phyloP scores from a whole-genome alignment of 2,329 filamentous ascomycete genomes.

The Diplodia scrobiculata region DNA sequence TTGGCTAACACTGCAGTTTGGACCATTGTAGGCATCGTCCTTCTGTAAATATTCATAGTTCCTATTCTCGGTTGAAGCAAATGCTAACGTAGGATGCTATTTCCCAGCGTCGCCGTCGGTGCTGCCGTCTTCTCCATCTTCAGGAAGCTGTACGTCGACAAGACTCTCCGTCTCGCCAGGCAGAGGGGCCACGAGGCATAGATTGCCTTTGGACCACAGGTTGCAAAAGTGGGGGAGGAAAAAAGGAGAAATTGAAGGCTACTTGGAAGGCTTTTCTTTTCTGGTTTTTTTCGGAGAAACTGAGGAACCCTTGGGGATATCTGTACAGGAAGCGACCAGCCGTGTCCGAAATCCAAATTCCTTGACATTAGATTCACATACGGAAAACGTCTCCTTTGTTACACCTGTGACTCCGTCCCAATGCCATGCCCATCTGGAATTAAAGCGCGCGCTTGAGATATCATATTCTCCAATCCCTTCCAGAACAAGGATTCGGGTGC shows the following conservation, averaged over 20 bases:
- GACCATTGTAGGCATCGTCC: constrained; percentile 70
- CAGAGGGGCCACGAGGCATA: constrained; percentile 52
- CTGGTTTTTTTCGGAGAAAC: constrained; percentile 25
- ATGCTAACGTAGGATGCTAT: constrained; percentile 28
- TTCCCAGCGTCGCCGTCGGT: constrained; percentile 63
- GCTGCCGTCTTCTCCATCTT: constrained; percentile 79
- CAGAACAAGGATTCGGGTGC: background rate
- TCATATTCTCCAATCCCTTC: background rate
- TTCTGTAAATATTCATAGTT: constrained; percentile 63
- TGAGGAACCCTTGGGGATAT: constrained; percentile 27
- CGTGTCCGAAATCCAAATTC: constrained; percentile 26
- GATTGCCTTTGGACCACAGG: constrained; percentile 2
- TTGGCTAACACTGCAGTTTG: constrained; percentile 32
- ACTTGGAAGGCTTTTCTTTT: constrained; percentile 2
- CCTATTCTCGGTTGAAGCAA: background rate
- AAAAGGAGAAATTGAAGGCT: background rate
- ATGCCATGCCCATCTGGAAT: constrained; percentile 28
- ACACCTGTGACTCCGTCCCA: constrained; percentile 30
- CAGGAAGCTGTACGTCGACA: constrained; percentile 84
- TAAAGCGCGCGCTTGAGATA: background rate
- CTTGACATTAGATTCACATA: constrained; percentile 15
- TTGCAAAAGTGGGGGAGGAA: background rate
- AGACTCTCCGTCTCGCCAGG: constrained; percentile 84
- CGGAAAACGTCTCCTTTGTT: constrained; percentile 19
- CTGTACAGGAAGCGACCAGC: constrained; percentile 30